These are phyloP conservation scores for Brassica carinata DNA, from an alignment of 345 rosid species.

Conservation along the genomic window DNA sequence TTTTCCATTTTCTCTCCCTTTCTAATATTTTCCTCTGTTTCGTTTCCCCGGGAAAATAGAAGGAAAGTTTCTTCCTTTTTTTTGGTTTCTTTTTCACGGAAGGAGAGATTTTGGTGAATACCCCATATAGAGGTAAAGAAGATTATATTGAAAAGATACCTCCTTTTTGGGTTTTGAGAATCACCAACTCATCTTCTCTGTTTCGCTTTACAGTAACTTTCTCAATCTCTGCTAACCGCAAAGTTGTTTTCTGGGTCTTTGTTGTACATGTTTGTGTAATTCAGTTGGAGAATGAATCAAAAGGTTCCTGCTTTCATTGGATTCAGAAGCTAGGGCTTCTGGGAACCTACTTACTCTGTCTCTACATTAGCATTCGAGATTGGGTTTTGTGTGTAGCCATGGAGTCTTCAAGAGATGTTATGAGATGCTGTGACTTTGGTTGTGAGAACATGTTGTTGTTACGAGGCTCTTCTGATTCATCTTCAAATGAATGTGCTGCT, in stretches of 20 bases:
- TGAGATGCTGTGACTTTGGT: constrained; percentile 47
- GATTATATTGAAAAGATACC: neutral
- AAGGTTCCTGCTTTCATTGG: constrained; percentile 6
- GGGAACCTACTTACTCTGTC: neutral
- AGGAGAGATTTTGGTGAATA: constrained; percentile 28
- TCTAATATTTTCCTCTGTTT: constrained; percentile 29
- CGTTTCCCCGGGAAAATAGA: constrained; percentile 30
- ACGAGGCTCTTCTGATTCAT: constrained; percentile 56
- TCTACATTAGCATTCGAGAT: constrained; percentile 26
- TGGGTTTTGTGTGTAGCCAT: constrained; percentile 42
- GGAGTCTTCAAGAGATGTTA: constrained; percentile 53
- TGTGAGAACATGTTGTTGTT: constrained; percentile 40
- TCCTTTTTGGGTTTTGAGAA: constrained; percentile 17
- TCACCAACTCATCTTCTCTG: neutral
- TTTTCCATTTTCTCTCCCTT: constrained; percentile 1
- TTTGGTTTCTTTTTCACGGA: neutral
- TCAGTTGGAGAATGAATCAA: neutral
- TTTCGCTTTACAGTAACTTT: neutral
- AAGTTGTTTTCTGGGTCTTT: neutral
- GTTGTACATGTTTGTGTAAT: neutral
- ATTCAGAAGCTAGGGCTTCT: neutral
- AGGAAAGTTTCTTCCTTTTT: neutral
- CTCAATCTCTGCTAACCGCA: neutral
- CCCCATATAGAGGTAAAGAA: neutral
- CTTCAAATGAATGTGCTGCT: constrained; percentile 67